phyloP scores from a whole-genome alignment of 1,139 yeast species.

The Taiozyma sp. region DNA sequence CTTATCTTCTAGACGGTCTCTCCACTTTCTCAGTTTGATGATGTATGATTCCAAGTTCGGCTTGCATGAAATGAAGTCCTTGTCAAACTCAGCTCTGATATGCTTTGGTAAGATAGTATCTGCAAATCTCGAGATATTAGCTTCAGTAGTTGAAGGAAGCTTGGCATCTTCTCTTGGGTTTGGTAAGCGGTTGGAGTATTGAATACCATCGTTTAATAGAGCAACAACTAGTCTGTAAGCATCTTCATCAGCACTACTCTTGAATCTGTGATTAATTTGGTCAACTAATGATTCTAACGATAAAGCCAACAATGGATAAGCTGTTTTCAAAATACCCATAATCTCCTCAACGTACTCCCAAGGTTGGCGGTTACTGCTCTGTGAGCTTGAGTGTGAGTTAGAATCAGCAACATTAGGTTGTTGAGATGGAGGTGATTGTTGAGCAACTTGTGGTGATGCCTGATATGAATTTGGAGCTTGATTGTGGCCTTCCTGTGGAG shows the following conservation, averaged over 20 bases:
- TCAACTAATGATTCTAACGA: slow-evolving; percentile 94
- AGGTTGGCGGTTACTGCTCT: slow-evolving; percentile 52
- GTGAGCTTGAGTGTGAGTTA: not conserved
- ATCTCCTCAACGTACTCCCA: slow-evolving; percentile 96
- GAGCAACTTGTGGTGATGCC: slow-evolving; percentile 3
- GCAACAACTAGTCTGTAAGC: slow-evolving; percentile 93
- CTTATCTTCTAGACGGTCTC: slow-evolving; percentile 87
- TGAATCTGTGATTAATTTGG: slow-evolving; percentile 91
- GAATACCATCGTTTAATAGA: slow-evolving; percentile 88
- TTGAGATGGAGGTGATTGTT: slow-evolving; percentile 1
- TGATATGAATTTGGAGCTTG: slow-evolving; percentile 1
- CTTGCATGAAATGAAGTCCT: slow-evolving; percentile 81
- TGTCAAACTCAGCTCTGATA: slow-evolving; percentile 85
- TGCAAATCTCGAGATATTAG: slow-evolving; percentile 84
- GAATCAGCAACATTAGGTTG: not conserved
- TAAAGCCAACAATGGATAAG: slow-evolving; percentile 88
- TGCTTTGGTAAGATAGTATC: slow-evolving; percentile 91
- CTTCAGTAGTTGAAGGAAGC: slow-evolving; percentile 88
- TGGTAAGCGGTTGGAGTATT: slow-evolving; percentile 76
- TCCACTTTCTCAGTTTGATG: slow-evolving; percentile 81
- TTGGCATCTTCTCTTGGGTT: slow-evolving; percentile 86
- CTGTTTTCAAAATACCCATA: slow-evolving; percentile 92
- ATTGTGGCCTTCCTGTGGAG: slow-evolving; percentile 7
- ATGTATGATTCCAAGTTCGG: slow-evolving; percentile 91
- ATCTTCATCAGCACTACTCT: slow-evolving; percentile 94